Evolutionary conservation across 176 grass and related monocot genomes (phyloP).

Genomic region (Thalia dealbata): DNA sequence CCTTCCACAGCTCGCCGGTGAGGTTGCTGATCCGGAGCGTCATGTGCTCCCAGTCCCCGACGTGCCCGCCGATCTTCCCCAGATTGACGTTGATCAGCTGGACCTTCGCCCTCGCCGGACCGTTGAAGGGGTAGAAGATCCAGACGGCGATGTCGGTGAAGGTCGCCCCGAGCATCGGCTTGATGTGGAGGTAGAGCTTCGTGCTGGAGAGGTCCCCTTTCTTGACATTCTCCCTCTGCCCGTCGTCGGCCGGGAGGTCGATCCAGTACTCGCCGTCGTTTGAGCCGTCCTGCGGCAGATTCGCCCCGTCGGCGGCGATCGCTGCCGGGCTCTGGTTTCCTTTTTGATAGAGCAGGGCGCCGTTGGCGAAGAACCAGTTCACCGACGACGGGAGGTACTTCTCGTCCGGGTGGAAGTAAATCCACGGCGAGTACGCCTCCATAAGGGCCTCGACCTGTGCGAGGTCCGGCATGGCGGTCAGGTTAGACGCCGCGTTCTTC

Average conservation of each 20-base stretch:
- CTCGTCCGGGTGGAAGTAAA: conserved; percentile 66
- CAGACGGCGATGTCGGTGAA: conserved; percentile 60
- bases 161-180: conserved; percentile 77
- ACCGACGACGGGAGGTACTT: conserved; percentile 53
- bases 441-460: conserved; percentile 47
- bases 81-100: conserved; percentile 32
- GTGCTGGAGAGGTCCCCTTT: conserved; percentile 49
- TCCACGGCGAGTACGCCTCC: conserved; percentile 48
- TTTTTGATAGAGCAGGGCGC: conserved; percentile 62
- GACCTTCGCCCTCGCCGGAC: conserved; percentile 59
- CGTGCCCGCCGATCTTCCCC: conserved; percentile 66
- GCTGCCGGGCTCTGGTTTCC: conserved; percentile 33
- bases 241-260: conserved; percentile 43
- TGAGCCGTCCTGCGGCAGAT: conserved; percentile 60
- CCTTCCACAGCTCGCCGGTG: conserved; percentile 39
- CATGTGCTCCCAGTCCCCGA: conserved; percentile 92
- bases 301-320: conserved; percentile 50
- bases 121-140: conserved; percentile 88
- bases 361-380: conserved; percentile 77
- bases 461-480: conserved; percentile 49
- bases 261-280: conserved; percentile 80
- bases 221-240: conserved; percentile 33
- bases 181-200: conserved; percentile 59
- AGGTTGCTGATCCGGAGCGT: conserved; percentile 87
- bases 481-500: conserved; percentile 41